A percentile compares a stretch with the other conserved stretches of the same genome.
phyloP scores from a whole-genome alignment of 2,329 filamentous ascomycete species.

The Penicillium freii region DNA sequence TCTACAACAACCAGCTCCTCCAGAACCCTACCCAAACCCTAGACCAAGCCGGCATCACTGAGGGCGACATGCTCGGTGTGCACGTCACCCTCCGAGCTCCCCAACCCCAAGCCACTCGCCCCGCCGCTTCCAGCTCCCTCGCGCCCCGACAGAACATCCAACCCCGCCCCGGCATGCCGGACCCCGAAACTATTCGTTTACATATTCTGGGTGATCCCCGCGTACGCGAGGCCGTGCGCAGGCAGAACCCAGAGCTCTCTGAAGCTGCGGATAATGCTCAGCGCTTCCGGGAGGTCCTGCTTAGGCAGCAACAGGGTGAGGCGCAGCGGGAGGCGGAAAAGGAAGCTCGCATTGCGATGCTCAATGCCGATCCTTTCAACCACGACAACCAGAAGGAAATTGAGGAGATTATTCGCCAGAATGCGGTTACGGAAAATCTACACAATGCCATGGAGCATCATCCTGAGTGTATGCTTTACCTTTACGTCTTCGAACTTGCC shows the following conservation, averaged over 20 bases:
- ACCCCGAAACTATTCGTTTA: constrained; percentile 78
- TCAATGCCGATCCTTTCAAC: constrained; percentile 95
- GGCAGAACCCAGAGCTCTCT: constrained; percentile 73
- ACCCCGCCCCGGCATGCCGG: constrained; percentile 42
- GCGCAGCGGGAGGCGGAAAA: constrained; percentile 71
- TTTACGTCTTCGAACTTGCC: too few relatives aligned
- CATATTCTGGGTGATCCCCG: constrained; percentile 77
- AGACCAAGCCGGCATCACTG: constrained; percentile 72
- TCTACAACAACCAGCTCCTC: constrained; percentile 83
- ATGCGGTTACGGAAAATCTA: constrained; percentile 90
- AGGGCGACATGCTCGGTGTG: constrained; percentile 90
- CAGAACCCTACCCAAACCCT: constrained; percentile 76
- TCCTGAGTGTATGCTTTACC: constrained; percentile 71
- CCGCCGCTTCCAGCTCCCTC: constrained; percentile 26
- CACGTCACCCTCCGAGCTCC: constrained; percentile 57
- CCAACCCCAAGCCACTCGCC: constrained; percentile 30
- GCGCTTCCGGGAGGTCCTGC: constrained; percentile 71
- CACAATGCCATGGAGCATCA: constrained; percentile 97
- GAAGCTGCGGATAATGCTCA: constrained; percentile 71
- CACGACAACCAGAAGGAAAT: constrained; percentile 87
- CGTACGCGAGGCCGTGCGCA: constrained; percentile 67
- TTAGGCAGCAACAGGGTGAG: constrained; percentile 67
- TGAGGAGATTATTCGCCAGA: constrained; percentile 94
- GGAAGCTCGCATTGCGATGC: constrained; percentile 74
- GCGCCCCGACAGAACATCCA: constrained; percentile 31